Percentiles rank a stretch among this genome's conserved stretches.
Conservation (phyloP, 768 basidiomycete species). For the Trametes gibbosa region DNA sequence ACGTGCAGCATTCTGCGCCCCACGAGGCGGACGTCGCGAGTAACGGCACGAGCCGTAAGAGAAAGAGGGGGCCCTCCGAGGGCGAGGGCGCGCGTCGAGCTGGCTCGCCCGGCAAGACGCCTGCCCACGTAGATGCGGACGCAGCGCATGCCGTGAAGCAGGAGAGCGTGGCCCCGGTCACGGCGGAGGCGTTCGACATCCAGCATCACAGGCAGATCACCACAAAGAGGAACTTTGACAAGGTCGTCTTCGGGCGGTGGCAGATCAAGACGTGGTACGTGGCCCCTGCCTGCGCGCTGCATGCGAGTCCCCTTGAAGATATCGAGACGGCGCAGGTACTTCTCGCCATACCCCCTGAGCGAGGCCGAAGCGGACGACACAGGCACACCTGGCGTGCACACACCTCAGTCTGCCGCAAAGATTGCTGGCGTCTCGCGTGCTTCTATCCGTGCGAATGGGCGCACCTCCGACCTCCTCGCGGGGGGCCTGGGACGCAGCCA, state of each 20-base stretch:
- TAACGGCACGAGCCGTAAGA: constrained; percentile 25
- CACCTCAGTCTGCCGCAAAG: constrained; percentile 17
- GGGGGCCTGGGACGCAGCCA: constrained; percentile 55
- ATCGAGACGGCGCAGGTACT: constrained; percentile 60
- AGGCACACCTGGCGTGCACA: constrained; percentile 22
- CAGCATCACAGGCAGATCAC: constrained; percentile 65
- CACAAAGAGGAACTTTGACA: constrained; percentile 80
- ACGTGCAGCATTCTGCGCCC: constrained; percentile 34
- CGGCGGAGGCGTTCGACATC: constrained; percentile 70
- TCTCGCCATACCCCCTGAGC: constrained; percentile 84
- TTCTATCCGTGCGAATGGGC: constrained; percentile 59
- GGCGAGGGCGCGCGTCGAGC: constrained; percentile 3
- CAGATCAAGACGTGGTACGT: constrained; percentile 86
- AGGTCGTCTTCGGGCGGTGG: constrained; percentile 82
- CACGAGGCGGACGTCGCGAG: constrained; percentile 24
- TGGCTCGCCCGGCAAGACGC: constrained; percentile 12
- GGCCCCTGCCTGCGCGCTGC: background rate
- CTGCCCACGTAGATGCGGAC: constrained; percentile 9
- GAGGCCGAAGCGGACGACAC: constrained; percentile 64
- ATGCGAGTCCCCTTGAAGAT: background rate
- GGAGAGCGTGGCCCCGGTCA: constrained; percentile 34
- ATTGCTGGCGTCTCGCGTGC: constrained; percentile 51
- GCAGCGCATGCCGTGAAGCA: constrained; percentile 6
- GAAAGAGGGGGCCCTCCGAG: constrained; percentile 22
- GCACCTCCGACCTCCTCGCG: constrained; percentile 71